Evolutionary conservation across 768 basidiomycete species (phyloP), one percentile per base, ranked within the genome.

Genomic region (Gelatoporia subvermispora): DNA sequence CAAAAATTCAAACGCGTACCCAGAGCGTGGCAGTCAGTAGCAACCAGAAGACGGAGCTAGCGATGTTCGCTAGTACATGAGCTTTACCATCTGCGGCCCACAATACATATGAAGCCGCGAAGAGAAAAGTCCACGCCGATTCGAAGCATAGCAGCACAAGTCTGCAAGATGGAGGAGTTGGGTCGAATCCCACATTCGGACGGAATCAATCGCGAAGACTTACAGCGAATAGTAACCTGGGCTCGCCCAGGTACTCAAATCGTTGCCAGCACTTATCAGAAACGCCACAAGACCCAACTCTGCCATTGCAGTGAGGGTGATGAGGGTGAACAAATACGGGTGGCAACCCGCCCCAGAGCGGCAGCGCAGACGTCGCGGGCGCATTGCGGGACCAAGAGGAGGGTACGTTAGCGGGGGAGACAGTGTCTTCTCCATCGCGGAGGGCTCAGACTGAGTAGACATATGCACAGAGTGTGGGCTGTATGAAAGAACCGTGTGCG

Each of bases 41-140:
- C 24, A 90, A 69, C 88, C 88, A 91, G 47, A 83, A 62, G 17
- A 88, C 75, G 16, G 88, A 90, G 54, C 85, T 85, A 20, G 88
- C 85, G 37, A 90, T 71, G 61, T 79, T 83, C n/a, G 86, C 87
- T 18, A 90, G 72, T 37, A 86, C 63, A 61, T 84, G 82, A 40
- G 77, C 74, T 3, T 76, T 77, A 41, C 83, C 82, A 45, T 81
- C 80, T 35, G 84, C 65, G 38, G 84, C 77, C 81, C 84, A 89
- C 25, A 88, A 57, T 53, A 88, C 69, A 59, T 89, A 91, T 28
- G 81, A 78, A 11, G 76, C 70, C 13, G 81, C 75, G 61, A 88
- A 89, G 37, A 87, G 55, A 1, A 77, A 72, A n/a, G 88, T 89
- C 88, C 88, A 90, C 8, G 56, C 55, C 9, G 61, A 52, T 41